Base-by-base conservation (phyloP, 2,329 filamentous ascomycete species). In the Cercospora sp. region DNA sequence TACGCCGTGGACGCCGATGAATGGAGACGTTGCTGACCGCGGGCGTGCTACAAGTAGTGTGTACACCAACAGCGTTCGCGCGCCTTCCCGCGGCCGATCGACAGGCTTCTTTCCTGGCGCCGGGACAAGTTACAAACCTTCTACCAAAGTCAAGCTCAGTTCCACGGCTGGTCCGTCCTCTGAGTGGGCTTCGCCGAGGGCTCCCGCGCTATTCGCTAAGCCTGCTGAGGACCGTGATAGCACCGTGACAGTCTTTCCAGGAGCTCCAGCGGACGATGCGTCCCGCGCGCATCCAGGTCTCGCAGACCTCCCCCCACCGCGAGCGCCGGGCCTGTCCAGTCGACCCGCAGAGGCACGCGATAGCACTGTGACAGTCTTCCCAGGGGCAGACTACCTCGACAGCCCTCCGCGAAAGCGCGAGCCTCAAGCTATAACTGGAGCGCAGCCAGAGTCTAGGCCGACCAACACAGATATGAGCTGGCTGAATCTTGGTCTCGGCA, bases 381-480 rank as follows among this genome's bases (percentile, higher is more conserved):
- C 79, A 66, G 74, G 73, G 26, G 72, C 72, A 7, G 75, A 78
- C 51, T 77, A 77, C 61, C 64, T 69, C 37, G 66, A 68, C 51
- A 65, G 60, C 65, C 72, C 70, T n/a, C 71, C 72, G 24, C 69
- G 72, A 13, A 69, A 73, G 28, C 69, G 70, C 28, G 71, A 85
- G 82, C 75, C 55, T 80, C 78, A 62, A 84, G 86, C 59, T 18
- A 61, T 53, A 32, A 53, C 66, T 26, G 70, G 66, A 51, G 69
- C 66, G 43, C 66, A 67, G n/a, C 13, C 51, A 57, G 58, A 49
- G 57, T 82, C 85, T 59, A 66, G 71, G 62, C 58, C 73, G 2
- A 59, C 61, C 59, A 71, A 71, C 49, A 72, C 66, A 37, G 91
- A 93, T 78, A 91, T 93, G 89, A 92, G 90, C 80, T 94, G 91